Percentiles rank a stretch among this genome's conserved stretches.
Conservation (phyloP, 768 basidiomycete genomes). For the Pleurotus ostreatus region DNA sequence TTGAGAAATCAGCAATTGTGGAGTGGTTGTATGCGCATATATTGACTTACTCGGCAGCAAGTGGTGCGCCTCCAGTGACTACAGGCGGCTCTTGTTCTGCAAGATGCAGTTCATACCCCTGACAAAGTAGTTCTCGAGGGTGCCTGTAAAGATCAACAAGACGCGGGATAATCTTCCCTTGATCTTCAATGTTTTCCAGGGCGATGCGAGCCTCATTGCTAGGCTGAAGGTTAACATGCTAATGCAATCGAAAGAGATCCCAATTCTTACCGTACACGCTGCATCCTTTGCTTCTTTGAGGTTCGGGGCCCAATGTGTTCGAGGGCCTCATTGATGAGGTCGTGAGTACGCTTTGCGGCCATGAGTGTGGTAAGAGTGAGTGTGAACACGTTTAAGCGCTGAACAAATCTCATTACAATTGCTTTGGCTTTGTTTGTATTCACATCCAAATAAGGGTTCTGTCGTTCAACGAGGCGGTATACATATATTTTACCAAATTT, state of each 20-base stretch:
- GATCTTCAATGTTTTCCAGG: background rate
- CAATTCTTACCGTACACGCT: background rate
- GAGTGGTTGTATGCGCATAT: background rate
- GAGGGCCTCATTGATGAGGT: background rate
- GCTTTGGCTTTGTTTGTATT: background rate
- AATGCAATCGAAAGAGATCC: background rate
- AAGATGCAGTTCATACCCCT: background rate
- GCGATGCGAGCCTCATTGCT: background rate
- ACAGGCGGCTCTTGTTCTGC: background rate
- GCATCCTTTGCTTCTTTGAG: background rate
- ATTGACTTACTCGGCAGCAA: background rate
- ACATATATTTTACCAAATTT: no score
- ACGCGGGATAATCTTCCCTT: background rate
- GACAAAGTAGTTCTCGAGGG: background rate
- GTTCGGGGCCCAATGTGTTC: background rate
- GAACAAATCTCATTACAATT: no score
- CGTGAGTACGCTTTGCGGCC: background rate
- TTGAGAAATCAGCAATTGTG: background rate
- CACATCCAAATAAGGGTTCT: background rate
- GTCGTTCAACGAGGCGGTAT: background rate
- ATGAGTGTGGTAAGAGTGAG: no score
- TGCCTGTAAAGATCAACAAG: background rate
- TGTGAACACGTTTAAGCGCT: no score
- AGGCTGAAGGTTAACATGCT: background rate
- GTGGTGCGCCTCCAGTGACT: background rate